phyloP scores from a whole-genome alignment of 2,329 filamentous ascomycete species.

The Fusarium chaquense region DNA sequence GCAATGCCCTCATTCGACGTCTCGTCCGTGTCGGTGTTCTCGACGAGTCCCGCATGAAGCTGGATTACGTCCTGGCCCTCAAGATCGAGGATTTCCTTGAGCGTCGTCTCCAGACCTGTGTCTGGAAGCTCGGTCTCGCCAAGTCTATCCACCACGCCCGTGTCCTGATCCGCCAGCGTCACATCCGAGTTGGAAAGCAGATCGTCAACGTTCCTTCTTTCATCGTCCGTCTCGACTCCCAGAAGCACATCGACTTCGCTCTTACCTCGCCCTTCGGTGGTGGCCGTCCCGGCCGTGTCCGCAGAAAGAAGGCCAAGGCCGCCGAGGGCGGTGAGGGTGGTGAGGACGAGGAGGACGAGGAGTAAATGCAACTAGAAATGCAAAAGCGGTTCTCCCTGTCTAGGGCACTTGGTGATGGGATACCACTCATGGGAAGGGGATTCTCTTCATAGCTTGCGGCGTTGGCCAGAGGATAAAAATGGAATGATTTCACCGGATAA shows the following conservation, averaged over 20 bases:
- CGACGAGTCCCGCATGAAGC: conserved; percentile 99
- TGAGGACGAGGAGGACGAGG: conserved; percentile 89
- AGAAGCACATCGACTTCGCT: conserved; percentile 99
- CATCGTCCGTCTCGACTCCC: conserved; percentile 99
- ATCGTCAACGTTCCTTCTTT: conserved; percentile 99
- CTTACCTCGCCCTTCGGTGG: conserved; percentile 98
- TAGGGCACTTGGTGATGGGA: conserved; percentile 50
- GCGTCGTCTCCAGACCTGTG: conserved; percentile 99
- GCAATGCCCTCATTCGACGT: conserved; percentile 99
- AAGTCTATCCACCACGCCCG: conserved; percentile 99
- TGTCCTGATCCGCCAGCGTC: conserved; percentile 99
- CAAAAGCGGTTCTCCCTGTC: conserved; percentile 50
- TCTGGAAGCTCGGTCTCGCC: conserved; percentile 99
- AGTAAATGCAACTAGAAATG: conserved; percentile 61
- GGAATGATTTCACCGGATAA: conserved; percentile 56
- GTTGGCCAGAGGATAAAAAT: conserved; percentile 63
- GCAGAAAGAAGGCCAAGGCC: conserved; percentile 99
- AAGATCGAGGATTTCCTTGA: conserved; percentile 99
- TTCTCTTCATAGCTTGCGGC: conserved; percentile 64
- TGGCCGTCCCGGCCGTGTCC: conserved; percentile 95
- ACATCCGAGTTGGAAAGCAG: conserved; percentile 99
- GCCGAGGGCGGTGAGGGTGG: conserved; percentile 85
- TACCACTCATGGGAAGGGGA: conserved; percentile 55
- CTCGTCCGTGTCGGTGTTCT: conserved; percentile 99
- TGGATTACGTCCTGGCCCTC: conserved; percentile 99